Conservation (phyloP, 208 protist genomes). For the Leishmania guyanensis region DNA sequence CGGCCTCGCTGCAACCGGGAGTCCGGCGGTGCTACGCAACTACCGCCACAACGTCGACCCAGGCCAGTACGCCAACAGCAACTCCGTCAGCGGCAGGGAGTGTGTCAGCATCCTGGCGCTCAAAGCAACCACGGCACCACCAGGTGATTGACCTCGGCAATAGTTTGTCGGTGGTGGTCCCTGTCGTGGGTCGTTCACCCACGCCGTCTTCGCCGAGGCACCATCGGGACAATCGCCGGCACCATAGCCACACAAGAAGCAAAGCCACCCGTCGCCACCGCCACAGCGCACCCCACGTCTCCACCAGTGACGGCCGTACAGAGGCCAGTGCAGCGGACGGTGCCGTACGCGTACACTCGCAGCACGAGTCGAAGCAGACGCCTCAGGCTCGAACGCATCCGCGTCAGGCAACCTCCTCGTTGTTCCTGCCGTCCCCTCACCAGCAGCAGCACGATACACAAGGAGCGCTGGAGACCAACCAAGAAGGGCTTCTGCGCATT, state of each 20-base stretch:
- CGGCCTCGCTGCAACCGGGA: background rate
- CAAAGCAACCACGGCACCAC: background rate
- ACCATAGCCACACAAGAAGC: background rate
- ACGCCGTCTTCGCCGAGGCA: background rate
- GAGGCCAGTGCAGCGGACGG: background rate
- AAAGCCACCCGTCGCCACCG: background rate
- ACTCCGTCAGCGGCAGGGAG: background rate
- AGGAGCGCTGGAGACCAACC: background rate
- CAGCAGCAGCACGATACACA: background rate
- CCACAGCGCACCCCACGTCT: background rate
- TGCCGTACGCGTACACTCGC: background rate
- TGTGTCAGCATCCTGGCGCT: background rate
- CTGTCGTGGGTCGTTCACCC: background rate
- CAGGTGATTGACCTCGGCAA: slow-evolving; percentile 30
- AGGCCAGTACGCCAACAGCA: background rate
- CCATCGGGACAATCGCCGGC: background rate
- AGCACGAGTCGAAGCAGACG: background rate
- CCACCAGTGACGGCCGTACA: background rate
- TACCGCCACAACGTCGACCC: background rate
- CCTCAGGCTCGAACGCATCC: background rate
- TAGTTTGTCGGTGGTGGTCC: slow-evolving; percentile 11
- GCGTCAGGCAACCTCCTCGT: background rate
- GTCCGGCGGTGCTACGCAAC: background rate
- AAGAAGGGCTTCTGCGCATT: background rate
- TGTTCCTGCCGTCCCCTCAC: background rate